Base-by-base conservation (phyloP, 202 grass and related monocot genomes). In the Brachypodium distachyon region DNA sequence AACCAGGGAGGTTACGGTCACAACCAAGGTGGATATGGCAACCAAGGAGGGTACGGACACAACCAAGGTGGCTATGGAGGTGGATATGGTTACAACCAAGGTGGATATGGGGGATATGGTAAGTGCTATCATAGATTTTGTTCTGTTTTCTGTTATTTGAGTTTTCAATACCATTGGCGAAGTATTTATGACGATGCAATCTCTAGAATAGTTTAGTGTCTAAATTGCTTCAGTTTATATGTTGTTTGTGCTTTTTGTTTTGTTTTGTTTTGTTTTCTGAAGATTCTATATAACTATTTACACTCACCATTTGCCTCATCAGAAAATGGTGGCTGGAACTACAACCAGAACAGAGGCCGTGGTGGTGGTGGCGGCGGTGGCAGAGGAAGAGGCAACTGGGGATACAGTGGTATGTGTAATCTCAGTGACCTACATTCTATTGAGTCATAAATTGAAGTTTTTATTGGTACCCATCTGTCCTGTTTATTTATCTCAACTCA, bases 311-410 rank as follows among this genome's bases (percentile, higher is more conserved):
- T 40, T 82, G 11, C 70, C 34, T 58, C 17, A 4, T 50, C 73
- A 97, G 94, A 94, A 69, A 97, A 97, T 77, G 94, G 91, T 72
- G 90, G 93, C 69, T 97, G 84, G 86, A 91, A 84, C 64, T 89
- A 88, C 74, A 92, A 86, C 69, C 77, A 77, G 63, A 80, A 71
- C 70, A 85, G 84, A 76, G 94, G 91, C 41, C 41, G 41, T 12
- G 89, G 90, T 56, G 67, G 66, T 0, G 77, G 73, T 5, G 85
- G 93, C 5, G 89, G 90, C 6, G 87, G 89, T 12, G 78, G 90
- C 1, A 73, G 81, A 37, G 87, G 90, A 67, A 87, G 94, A 86
- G 89, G 84, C 59, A 82, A 83, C 53, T 94, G 87, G 94, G 85
- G 85, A 52, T 97, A 91, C 42, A 67, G 84, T 84, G 94, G 94